phyloP scores from a whole-genome alignment of 768 basidiomycete species.

The Auricularia sp. region DNA sequence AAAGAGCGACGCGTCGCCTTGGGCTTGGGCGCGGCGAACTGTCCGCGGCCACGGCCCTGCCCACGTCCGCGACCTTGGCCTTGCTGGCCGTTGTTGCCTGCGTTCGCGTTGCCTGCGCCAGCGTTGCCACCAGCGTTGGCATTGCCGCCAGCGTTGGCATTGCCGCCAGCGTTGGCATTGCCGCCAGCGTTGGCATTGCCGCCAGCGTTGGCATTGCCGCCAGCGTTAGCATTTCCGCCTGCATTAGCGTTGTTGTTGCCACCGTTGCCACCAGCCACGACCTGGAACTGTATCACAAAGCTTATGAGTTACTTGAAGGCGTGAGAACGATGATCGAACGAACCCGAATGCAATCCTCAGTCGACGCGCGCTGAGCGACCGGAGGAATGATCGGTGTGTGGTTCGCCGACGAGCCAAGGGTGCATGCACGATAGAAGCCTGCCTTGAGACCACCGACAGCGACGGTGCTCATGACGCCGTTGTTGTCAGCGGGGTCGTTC shows the following conservation, averaged over 20 bases:
- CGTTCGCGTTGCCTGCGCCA: background rate
- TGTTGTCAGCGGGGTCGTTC: constrained; percentile 12
- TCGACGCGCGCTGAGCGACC: constrained; percentile 16
- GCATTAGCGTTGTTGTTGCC: constrained; percentile 1
- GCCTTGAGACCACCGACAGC: constrained; percentile 23
- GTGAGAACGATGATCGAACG: too few relatives aligned
- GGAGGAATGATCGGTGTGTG: constrained; percentile 15
- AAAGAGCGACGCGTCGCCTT: background rate
- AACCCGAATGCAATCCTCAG: constrained; percentile 14
- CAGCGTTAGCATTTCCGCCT: background rate
- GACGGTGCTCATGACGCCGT: constrained; percentile 19
- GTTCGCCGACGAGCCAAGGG: constrained; percentile 17
- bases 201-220: background rate
- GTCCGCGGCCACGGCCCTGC: background rate
- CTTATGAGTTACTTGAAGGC: too few relatives aligned
- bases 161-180: background rate
- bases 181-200: background rate
- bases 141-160: background rate
- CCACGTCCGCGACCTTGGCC: background rate
- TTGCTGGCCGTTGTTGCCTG: background rate
- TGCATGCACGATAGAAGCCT: constrained; percentile 18
- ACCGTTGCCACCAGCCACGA: constrained; percentile 3
- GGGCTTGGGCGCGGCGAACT: background rate
- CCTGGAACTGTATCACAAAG: constrained; percentile 5
- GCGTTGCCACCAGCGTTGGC: constrained; percentile 1